Conservation (phyloP, 176 grass and related monocot species). For the Oryza rufipogon region DNA sequence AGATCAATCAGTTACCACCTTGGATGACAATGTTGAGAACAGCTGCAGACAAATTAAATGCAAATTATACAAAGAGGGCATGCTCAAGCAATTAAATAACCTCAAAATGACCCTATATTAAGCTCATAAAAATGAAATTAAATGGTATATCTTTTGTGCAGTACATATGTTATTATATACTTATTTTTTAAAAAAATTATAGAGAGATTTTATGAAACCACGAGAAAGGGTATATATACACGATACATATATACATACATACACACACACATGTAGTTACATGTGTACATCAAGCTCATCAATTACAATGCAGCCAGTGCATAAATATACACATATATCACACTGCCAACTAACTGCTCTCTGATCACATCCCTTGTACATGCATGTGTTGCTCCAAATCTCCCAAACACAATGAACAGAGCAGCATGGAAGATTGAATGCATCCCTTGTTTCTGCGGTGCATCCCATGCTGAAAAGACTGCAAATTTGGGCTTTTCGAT, state of each 20-base stretch:
- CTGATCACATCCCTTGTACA: slow-evolving; percentile 25
- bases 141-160: neutral
- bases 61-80: neutral
- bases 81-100: neutral
- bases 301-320: neutral
- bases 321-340: neutral
- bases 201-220: too few relatives aligned
- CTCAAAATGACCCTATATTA: neutral
- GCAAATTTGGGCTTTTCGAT: slow-evolving; percentile 40
- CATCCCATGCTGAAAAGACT: slow-evolving; percentile 48
- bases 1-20: neutral
- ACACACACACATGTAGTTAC: neutral
- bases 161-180: neutral
- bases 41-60: neutral
- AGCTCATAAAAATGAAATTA: neutral
- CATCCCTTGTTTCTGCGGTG: slow-evolving; percentile 40
- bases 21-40: neutral
- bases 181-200: too few relatives aligned
- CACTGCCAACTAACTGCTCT: slow-evolving; percentile 14
- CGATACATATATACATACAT: too few relatives aligned
- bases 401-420: slow-evolving; percentile 45
- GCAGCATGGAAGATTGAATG: slow-evolving; percentile 50
- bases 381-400: slow-evolving; percentile 34
- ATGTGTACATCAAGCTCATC: neutral
- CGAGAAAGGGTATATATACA: too few relatives aligned